These are phyloP conservation scores for Penicillium sp. DNA, from an alignment of 2,329 filamentous ascomycete genomes.

Conservation along the genomic window DNA sequence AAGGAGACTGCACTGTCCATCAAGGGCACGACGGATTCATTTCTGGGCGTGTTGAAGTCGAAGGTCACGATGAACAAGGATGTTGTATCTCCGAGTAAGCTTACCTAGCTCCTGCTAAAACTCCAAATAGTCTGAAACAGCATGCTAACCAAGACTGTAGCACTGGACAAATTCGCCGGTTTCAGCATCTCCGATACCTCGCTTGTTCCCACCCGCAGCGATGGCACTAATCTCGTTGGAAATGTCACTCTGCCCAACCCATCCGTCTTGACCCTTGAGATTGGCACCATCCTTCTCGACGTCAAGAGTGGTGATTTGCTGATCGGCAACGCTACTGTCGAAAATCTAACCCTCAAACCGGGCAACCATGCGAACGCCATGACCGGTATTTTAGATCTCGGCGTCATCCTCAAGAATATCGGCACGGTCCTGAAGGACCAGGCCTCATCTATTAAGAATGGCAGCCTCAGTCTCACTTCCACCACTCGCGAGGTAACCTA, in stretches of 20 bases:
- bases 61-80: conserved; percentile 38
- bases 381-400: conserved; percentile 50
- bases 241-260: conserved; percentile 59
- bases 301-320: conserved; percentile 49
- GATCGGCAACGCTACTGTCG: conserved; percentile 53
- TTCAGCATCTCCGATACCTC: conserved; percentile 50
- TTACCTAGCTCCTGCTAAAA: background rate
- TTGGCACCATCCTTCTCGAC: conserved; percentile 58
- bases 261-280: conserved; percentile 55
- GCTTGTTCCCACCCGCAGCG: conserved; percentile 42
- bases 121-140: background rate
- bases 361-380: conserved; percentile 55
- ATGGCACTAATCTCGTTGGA: conserved; percentile 56
- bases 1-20: conserved; percentile 28
- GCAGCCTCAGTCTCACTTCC: conserved; percentile 29
- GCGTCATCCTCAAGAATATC: conserved; percentile 32
- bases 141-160: conserved; percentile 33
- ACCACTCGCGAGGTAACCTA: conserved; percentile 29
- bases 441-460: conserved; percentile 23
- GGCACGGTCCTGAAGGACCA: conserved; percentile 27
- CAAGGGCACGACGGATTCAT: conserved; percentile 30
- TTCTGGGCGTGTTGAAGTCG: conserved; percentile 34
- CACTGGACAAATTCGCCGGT: conserved; percentile 53
- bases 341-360: conserved; percentile 54
- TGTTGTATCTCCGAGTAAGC: conserved; percentile 36